These are phyloP conservation scores for Escallonia herrerae DNA, from an alignment of 129 eudicot genomes.

Conservation along the genomic window DNA sequence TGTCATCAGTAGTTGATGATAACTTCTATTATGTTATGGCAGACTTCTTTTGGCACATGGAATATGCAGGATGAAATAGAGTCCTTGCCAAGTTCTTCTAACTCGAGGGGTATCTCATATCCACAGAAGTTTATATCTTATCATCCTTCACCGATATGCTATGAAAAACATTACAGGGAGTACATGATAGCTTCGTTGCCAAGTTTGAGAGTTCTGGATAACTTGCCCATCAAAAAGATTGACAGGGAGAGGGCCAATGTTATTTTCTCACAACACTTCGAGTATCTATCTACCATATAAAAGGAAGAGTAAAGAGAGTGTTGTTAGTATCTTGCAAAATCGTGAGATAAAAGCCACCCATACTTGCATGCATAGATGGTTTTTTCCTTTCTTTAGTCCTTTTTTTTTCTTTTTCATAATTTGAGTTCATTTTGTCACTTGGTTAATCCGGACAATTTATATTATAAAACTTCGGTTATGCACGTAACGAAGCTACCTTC, in stretches of 20 bases:
- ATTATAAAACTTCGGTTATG: too few species aligned
- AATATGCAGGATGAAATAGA: constrained; percentile 43
- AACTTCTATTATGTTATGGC: constrained; percentile 13
- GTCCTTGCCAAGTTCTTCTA: constrained; percentile 24
- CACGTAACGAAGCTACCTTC: too few species aligned
- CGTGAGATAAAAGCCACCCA: too few species aligned
- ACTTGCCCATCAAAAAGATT: constrained; percentile 49
- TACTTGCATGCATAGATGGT: too few species aligned
- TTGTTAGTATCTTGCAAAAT: too few species aligned
- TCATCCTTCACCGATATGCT: constrained; percentile 92
- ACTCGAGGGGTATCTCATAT: constrained; percentile 19
- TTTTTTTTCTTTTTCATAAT: too few species aligned
- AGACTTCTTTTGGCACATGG: constrained; percentile 44
- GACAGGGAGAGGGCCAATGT: constrained; percentile 62
- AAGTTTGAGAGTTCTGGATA: constrained; percentile 56
- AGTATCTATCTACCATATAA: constrained; percentile 81
- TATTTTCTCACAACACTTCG: constrained; percentile 54
- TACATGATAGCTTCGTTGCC: constrained; percentile 79
- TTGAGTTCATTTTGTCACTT: too few species aligned
- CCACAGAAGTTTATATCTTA: constrained; percentile 44
- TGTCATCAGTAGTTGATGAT: neutral
- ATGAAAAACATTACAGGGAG: constrained; percentile 77
- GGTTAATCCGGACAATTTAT: too few species aligned
- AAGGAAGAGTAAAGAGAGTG: too few species aligned
- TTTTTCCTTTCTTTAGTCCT: too few species aligned